Percentiles rank a stretch among this genome's conserved stretches.
These are phyloP conservation scores for Peronospora belbahrii DNA, from an alignment of 352 stramenopile genomes.

Conservation along the genomic window DNA sequence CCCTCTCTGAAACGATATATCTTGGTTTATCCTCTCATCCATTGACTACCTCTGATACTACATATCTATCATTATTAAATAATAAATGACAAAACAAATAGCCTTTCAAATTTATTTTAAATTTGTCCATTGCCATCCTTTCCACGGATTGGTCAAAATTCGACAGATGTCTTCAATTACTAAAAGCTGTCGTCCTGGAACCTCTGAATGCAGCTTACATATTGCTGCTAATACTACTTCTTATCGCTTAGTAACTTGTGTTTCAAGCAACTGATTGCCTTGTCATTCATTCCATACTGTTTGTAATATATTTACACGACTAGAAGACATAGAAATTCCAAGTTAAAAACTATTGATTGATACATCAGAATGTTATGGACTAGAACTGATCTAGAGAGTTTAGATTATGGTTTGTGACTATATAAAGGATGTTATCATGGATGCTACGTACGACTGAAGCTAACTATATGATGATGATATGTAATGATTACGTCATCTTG, in stretches of 20 bases:
- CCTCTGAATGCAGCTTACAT: not conserved
- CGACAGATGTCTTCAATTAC: constrained; percentile 13
- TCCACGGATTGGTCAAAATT: constrained; percentile 18
- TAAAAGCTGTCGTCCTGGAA: not conserved
- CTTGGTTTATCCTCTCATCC: no score
- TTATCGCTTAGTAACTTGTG: not conserved
- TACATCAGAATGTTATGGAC: constrained; percentile 56
- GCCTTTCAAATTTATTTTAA: not conserved
- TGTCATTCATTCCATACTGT: not conserved
- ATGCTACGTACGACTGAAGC: no score
- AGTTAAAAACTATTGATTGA: constrained; percentile 4
- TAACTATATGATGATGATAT: not conserved
- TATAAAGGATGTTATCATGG: no score
- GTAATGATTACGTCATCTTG: no score
- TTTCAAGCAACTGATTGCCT: not conserved
- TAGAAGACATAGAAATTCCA: not conserved
- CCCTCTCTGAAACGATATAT: not conserved
- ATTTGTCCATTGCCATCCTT: no score
- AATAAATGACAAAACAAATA: no score
- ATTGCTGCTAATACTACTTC: not conserved
- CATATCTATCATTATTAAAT: no score
- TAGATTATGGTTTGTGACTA: constrained; percentile 88
- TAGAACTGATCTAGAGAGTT: constrained; percentile 62
- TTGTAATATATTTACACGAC: not conserved
- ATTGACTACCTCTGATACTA: no score